Base-by-base conservation (phyloP, 148 eudicot genomes). In the Chenopodium berlandieri region DNA sequence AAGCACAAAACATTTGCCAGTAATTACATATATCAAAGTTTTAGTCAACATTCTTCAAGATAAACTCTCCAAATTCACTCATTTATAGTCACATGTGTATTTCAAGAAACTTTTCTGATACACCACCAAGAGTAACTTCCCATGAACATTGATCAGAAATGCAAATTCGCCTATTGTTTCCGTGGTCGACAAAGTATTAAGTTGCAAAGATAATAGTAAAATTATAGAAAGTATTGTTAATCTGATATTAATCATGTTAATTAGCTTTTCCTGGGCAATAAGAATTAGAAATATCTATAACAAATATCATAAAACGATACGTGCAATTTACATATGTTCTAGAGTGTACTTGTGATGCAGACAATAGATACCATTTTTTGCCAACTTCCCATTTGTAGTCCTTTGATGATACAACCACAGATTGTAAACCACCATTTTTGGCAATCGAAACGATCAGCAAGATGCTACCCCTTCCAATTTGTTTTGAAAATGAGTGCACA, bases 381-480 rank as follows among this genome's bases (percentile, higher is more conserved):
- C 77, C 44, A 71, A 70, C 69, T 69, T 66, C 72, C 37, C 73
- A 63, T 81, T 77, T 76, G 46, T 50, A 64, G 48, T 58, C 63
- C 79, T 79, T 20, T 44, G 66, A 75, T 66, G 75, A 66, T 76
- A 80, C 76, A 62, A 25, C 27, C 70, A 63, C 65, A 71, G 83
- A 58, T 67, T 47, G 58, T 72, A 47, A 64, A 65, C 20, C 56
- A 72, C 65, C 69, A 58, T 32, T 23, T 75, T 72, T 32, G 84
- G 82, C 32, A 85, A 67, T 67, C 9, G 17, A 47, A 73, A 54
- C 64, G 22, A 78, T 67, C 64, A 77, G 67, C 50, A 54, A 52
- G 79, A 76, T 62, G 74, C 81, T 46, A 89, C 83, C 79, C 78
- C 75, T 78, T 68, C 83, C 60, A 80, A 82, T 80, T 80, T 37